These are phyloP conservation scores for Phytophthora fragariae DNA, from an alignment of 352 stramenopile species.

Conservation along the genomic window DNA sequence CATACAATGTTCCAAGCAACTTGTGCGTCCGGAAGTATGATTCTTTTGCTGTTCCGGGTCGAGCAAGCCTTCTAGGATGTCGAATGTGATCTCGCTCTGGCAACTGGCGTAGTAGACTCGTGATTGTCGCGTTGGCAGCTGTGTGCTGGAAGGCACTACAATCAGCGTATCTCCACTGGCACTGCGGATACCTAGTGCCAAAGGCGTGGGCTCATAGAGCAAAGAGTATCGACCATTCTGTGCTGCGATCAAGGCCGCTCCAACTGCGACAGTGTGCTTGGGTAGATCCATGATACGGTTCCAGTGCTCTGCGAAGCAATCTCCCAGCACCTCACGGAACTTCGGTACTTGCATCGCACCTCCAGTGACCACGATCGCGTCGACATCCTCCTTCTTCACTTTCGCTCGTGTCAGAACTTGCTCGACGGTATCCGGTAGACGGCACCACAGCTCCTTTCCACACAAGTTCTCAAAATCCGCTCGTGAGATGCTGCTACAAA, in stretches of 20 bases:
- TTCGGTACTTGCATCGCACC: constrained; percentile 40
- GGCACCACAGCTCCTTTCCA: constrained; percentile 37
- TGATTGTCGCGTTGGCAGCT: constrained; percentile 33
- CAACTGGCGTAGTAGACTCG: constrained; percentile 48
- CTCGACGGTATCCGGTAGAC: constrained; percentile 24
- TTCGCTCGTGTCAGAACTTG: constrained; percentile 32
- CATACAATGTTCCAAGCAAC: constrained; percentile 31
- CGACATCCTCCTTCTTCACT: constrained; percentile 36
- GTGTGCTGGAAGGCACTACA: constrained; percentile 34
- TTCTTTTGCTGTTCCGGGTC: constrained; percentile 20
- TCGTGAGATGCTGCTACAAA: constrained; percentile 44
- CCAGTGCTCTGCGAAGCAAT: constrained; percentile 26
- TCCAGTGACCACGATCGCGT: constrained; percentile 44
- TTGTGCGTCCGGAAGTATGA: neutral
- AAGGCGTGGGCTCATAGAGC: constrained; percentile 35
- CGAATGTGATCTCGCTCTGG: constrained; percentile 39
- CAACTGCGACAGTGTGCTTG: constrained; percentile 27
- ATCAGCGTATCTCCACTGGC: constrained; percentile 36
- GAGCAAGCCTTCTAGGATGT: constrained; percentile 39
- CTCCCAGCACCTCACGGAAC: constrained; percentile 28
- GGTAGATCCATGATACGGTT: constrained; percentile 23
- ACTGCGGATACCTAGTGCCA: constrained; percentile 47
- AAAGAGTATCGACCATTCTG: neutral
- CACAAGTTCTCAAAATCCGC: constrained; percentile 50
- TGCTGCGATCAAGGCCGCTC: constrained; percentile 26